A percentile compares a stretch with the other conserved stretches of the same genome.
Evolutionary conservation across 176 grass and related monocot species (phyloP).

Genomic region (barley (Hordeum vulgare)): DNA sequence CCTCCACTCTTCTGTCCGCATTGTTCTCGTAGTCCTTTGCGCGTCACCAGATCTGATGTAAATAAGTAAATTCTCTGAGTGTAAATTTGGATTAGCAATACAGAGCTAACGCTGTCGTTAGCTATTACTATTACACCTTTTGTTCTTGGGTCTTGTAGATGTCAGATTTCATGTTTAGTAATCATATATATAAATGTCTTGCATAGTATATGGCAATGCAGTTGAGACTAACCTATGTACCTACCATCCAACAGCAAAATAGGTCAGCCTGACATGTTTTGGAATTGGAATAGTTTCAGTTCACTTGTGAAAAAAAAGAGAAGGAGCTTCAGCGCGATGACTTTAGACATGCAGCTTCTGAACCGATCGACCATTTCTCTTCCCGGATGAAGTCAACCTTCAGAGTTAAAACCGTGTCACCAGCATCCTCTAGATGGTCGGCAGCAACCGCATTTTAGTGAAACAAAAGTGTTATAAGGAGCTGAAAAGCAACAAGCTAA

Average conservation of each 20-base stretch:
- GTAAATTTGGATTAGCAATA: not conserved
- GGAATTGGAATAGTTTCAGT: not conserved
- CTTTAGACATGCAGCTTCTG: not conserved
- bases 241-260: not conserved
- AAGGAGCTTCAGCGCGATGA: not conserved
- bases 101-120: not conserved
- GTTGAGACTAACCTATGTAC: no score
- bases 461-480: not conserved
- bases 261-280: not conserved
- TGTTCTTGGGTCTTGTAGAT: slow-evolving; percentile 7
- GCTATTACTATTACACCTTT: not conserved
- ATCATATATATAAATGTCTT: not conserved
- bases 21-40: not conserved
- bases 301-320: not conserved
- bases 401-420: not conserved
- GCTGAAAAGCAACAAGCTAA: not conserved
- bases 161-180: not conserved
- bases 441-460: not conserved
- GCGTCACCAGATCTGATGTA: slow-evolving; percentile 18
- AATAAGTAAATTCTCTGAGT: no score
- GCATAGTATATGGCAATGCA: not conserved
- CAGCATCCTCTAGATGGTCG: not conserved
- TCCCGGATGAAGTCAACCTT: not conserved
- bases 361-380: not conserved
- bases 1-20: not conserved